These are phyloP conservation scores for Phaffia rhodozyma DNA, from an alignment of 1,284 basidiomycete species.

Conservation along the genomic window DNA sequence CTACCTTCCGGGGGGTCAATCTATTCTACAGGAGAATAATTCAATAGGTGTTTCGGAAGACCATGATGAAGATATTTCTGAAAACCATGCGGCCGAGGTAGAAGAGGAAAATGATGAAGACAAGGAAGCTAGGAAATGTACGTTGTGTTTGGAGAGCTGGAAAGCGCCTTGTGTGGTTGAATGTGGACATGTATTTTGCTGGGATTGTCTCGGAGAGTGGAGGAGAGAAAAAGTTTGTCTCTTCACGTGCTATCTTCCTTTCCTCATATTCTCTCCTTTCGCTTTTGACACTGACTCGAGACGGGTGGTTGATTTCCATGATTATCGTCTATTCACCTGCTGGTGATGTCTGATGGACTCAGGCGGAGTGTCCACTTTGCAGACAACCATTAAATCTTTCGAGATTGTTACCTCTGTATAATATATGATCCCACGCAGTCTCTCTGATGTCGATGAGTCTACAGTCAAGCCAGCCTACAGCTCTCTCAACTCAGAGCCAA, in stretches of 20 bases:
- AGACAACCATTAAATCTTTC: slow-evolving; percentile 63
- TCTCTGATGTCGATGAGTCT: not conserved
- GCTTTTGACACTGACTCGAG: not conserved
- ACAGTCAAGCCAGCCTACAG: too few relatives aligned
- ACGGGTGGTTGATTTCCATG: too few relatives aligned
- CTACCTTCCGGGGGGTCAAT: not conserved
- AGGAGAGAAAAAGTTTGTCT: slow-evolving; percentile 58
- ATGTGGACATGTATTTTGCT: slow-evolving; percentile 89
- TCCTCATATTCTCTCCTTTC: not conserved
- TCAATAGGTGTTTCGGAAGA: too few relatives aligned
- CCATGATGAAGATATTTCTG: too few relatives aligned
- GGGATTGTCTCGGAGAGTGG: slow-evolving; percentile 83
- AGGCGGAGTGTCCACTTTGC: slow-evolving; percentile 80
- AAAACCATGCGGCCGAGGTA: too few relatives aligned
- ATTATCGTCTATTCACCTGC: too few relatives aligned
- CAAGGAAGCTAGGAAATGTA: slow-evolving; percentile 49
- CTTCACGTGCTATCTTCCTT: not conserved
- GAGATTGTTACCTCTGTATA: slow-evolving; percentile 67
- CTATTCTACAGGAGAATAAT: too few relatives aligned
- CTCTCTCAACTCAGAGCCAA: too few relatives aligned
- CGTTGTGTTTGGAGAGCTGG: slow-evolving; percentile 71
- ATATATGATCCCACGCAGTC: slow-evolving; percentile 37
- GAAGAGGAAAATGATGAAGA: not conserved
- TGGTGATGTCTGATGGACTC: slow-evolving; percentile 11
- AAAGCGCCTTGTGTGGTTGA: slow-evolving; percentile 74